A percentile compares a stretch with the other conserved stretches of the same genome.
phyloP scores from a whole-genome alignment of 306 rosid genomes.

The Pyrus pyrifolia region DNA sequence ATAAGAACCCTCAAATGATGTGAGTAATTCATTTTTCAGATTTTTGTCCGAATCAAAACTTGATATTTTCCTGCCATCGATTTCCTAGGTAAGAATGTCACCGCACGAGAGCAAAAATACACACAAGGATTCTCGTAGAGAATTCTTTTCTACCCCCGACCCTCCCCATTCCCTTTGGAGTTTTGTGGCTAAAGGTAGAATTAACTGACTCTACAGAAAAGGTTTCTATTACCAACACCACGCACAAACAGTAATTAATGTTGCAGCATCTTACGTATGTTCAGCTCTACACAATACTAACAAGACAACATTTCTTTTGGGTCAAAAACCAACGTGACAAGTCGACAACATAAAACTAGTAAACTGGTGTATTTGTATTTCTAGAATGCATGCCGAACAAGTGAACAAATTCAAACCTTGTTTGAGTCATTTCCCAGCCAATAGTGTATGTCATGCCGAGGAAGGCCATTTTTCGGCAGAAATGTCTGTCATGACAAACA shows the following conservation, averaged over 20 bases:
- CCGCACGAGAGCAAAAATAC: neutral
- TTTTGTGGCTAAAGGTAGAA: neutral
- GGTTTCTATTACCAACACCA: neutral
- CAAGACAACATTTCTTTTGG: too few relatives aligned
- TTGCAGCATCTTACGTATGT: neutral
- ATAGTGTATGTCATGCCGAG: conserved; percentile 78
- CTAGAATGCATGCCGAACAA: neutral
- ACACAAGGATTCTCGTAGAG: neutral
- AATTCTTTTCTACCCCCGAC: neutral
- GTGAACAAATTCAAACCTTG: conserved; percentile 34
- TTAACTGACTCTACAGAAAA: neutral
- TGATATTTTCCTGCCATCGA: neutral
- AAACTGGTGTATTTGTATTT: neutral
- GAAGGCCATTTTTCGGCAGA: conserved; percentile 53
- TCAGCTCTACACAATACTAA: neutral
- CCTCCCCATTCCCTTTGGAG: neutral
- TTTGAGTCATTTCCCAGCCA: conserved; percentile 72
- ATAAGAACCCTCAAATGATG: conserved; percentile 1
- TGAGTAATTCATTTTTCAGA: neutral
- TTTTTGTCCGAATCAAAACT: neutral
- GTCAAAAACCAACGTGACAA: too few relatives aligned
- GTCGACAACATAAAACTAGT: neutral
- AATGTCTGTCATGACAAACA: conserved; percentile 58
- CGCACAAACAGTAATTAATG: neutral
- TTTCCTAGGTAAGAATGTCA: neutral